A percentile compares a stretch with the other conserved stretches of the same genome.
Conservation (phyloP, 2,329 filamentous ascomycete genomes). For the Calonectria pseudoturangicola region DNA sequence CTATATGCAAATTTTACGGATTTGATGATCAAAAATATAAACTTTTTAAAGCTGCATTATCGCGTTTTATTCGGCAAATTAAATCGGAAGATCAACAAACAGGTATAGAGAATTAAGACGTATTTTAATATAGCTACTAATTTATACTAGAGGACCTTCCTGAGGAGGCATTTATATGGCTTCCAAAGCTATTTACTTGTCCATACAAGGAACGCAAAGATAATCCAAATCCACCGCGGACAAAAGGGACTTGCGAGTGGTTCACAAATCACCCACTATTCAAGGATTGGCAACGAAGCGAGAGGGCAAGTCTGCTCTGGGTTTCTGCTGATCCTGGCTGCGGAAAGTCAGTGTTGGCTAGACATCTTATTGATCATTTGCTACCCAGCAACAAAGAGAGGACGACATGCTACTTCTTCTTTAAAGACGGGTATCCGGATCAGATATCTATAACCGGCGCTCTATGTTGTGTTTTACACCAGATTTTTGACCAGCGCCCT, state of each 20-base stretch:
- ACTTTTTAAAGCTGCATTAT: background rate
- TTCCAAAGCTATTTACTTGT: slow-evolving; percentile 13
- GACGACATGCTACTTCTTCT: slow-evolving; percentile 7
- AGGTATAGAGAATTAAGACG: background rate
- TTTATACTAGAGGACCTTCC: background rate
- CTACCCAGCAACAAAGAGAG: background rate
- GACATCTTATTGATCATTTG: slow-evolving; percentile 57
- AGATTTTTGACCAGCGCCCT: background rate
- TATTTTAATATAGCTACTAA: background rate
- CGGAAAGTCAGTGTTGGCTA: slow-evolving; percentile 65
- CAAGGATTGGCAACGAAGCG: slow-evolving; percentile 1
- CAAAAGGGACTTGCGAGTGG: slow-evolving; percentile 28
- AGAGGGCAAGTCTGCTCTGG: slow-evolving; percentile 24
- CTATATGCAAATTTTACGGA: background rate
- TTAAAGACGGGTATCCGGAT: background rate
- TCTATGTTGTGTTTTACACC: slow-evolving; percentile 1
- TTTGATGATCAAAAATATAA: background rate
- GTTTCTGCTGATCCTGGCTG: slow-evolving; percentile 65
- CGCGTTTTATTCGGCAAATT: background rate
- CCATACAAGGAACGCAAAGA: slow-evolving; percentile 22
- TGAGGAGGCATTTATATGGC: background rate
- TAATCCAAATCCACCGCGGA: background rate
- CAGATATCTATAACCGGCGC: background rate
- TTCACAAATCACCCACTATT: slow-evolving; percentile 17
- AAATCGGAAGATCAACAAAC: background rate